Percentiles rank a stretch among this genome's conserved stretches.
These are phyloP conservation scores for Termitomyces sp. DNA, from an alignment of 768 basidiomycete species.

Conservation along the genomic window DNA sequence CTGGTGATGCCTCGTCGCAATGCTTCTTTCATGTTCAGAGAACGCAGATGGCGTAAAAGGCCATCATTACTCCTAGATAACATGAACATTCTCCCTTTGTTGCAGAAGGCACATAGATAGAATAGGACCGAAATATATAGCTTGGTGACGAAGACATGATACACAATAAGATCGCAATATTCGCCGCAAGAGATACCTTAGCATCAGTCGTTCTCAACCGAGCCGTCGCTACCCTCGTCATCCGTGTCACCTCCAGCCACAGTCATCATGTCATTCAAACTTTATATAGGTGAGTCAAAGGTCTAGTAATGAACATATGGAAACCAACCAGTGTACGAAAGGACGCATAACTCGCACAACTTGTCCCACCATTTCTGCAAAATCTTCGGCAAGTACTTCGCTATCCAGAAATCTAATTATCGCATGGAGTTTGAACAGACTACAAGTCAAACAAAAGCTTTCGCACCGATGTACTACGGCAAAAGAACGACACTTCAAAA, in stretches of 20 bases:
- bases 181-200: background rate
- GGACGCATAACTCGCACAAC: slow-evolving; percentile 57
- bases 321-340: slow-evolving; percentile 70
- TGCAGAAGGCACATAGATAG: background rate
- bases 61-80: no score
- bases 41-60: no score
- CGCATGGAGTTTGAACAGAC: background rate
- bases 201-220: background rate
- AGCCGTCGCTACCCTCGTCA: slow-evolving; percentile 3
- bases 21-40: no score
- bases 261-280: slow-evolving; percentile 71
- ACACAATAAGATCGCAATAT: background rate
- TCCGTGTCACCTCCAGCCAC: slow-evolving; percentile 21
- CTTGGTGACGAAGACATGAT: background rate
- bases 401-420: slow-evolving; percentile 42
- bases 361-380: slow-evolving; percentile 54
- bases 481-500: slow-evolving; percentile 79
- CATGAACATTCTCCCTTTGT: background rate
- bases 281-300: slow-evolving; percentile 16
- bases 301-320: background rate
- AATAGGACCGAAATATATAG: background rate
- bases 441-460: slow-evolving; percentile 14
- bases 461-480: slow-evolving; percentile 58
- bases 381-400: slow-evolving; percentile 64
- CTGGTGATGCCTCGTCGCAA: no score